A percentile compares a stretch with the other conserved stretches of the same genome.
These are phyloP conservation scores for Beauveria asiatica DNA, from an alignment of 2,329 filamentous ascomycete species.

Conservation along the genomic window DNA sequence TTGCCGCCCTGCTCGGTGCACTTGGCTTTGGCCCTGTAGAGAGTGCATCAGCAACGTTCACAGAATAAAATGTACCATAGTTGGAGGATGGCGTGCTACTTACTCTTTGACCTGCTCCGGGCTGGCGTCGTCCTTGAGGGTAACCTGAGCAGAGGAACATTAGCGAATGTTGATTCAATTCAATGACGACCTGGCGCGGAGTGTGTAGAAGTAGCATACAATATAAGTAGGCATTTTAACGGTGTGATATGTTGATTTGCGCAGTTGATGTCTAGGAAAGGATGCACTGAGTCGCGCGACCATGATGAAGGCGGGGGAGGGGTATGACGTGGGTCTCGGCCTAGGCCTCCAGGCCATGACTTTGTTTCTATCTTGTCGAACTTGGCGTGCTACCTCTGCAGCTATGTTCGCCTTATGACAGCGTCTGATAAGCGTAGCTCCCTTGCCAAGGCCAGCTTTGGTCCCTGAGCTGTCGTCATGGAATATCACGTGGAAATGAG, in stretches of 20 bases:
- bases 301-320: slow-evolving; percentile 12
- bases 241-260: background rate
- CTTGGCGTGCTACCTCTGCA: background rate
- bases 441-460: background rate
- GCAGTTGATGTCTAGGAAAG: background rate
- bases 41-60: background rate
- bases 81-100: slow-evolving; percentile 18
- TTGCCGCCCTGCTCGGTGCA: slow-evolving; percentile 69
- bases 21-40: slow-evolving; percentile 63
- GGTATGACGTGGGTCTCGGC: slow-evolving; percentile 7
- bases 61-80: background rate
- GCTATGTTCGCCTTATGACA: background rate
- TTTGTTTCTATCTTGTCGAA: background rate
- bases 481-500: background rate
- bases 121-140: slow-evolving; percentile 63
- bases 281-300: slow-evolving; percentile 2
- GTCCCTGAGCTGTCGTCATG: background rate
- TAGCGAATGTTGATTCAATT: background rate
- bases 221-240: slow-evolving; percentile 49
- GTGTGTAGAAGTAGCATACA: slow-evolving; percentile 25
- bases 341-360: background rate
- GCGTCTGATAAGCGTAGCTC: background rate
- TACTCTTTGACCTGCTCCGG: slow-evolving; percentile 60
- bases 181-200: too few species aligned
- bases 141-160: slow-evolving; percentile 49